Conservation (phyloP, 1,284 basidiomycete species). For the Marasmius oreades region DNA sequence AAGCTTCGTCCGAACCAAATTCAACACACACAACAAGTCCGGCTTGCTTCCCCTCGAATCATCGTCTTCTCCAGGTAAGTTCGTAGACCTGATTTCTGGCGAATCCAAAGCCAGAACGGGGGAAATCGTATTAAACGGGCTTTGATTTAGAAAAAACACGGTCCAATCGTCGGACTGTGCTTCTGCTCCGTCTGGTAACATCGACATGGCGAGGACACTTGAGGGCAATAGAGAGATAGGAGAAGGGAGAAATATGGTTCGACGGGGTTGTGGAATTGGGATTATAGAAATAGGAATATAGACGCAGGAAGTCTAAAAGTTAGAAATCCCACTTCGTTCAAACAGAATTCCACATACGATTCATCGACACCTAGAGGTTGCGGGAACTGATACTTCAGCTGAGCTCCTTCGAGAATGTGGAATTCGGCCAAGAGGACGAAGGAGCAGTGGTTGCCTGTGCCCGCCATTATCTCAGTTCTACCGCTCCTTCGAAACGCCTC, state of each 20-base stretch:
- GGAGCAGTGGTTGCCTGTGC: constrained; percentile 70
- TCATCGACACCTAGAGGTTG: constrained; percentile 90
- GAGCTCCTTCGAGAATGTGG: constrained; percentile 90
- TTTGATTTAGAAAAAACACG: constrained; percentile 96
- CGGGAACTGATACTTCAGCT: constrained; percentile 91
- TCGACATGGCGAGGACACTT: constrained; percentile 94
- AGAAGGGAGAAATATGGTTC: background rate
- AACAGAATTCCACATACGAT: constrained; percentile 52
- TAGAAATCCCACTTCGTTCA: background rate
- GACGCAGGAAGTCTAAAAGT: background rate
- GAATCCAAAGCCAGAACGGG: constrained; percentile 76
- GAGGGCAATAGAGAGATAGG: background rate
- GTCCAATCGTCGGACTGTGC: constrained; percentile 96
- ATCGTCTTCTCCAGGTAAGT: constrained; percentile 37
- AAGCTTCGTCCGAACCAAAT: constrained; percentile 93
- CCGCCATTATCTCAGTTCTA: constrained; percentile 35
- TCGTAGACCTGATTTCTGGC: constrained; percentile 41
- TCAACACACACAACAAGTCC: constrained; percentile 88
- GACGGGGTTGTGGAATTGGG: too few species aligned
- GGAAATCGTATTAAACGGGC: constrained; percentile 79
- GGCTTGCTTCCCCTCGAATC: constrained; percentile 34
- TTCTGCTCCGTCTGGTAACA: constrained; percentile 98
- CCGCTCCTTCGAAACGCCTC: background rate
- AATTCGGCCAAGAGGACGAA: constrained; percentile 94
- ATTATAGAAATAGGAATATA: too few species aligned